phyloP scores from a whole-genome alignment of 768 basidiomycete species.

The Sarcodon aspratus region DNA sequence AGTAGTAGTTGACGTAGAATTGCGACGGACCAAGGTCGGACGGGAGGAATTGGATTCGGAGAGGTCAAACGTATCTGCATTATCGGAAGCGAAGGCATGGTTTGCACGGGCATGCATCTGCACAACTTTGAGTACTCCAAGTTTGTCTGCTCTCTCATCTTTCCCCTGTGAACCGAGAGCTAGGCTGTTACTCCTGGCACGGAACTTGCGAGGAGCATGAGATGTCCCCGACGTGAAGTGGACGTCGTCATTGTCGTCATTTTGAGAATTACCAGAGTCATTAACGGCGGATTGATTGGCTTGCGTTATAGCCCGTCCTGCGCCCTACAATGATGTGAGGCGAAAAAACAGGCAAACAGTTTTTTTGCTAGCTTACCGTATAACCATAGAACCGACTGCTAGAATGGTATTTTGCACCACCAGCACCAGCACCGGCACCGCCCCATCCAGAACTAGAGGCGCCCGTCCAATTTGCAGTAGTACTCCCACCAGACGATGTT shows the following conservation, averaged over 20 bases:
- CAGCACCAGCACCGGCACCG: slow-evolving; percentile 51
- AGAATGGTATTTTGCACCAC: slow-evolving; percentile 60
- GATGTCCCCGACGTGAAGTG: slow-evolving; percentile 2
- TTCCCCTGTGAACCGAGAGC: slow-evolving; percentile 33
- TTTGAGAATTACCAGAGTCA: slow-evolving; percentile 32
- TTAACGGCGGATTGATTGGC: slow-evolving; percentile 50
- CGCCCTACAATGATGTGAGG: slow-evolving; percentile 30
- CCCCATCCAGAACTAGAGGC: slow-evolving; percentile 37
- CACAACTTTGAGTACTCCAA: slow-evolving; percentile 53
- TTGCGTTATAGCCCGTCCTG: slow-evolving; percentile 63
- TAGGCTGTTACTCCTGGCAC: slow-evolving; percentile 51
- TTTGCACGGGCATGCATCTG: slow-evolving; percentile 51
- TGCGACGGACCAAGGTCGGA: slow-evolving; percentile 18
- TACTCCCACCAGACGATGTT: slow-evolving; percentile 32
- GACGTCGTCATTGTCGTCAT: slow-evolving; percentile 53
- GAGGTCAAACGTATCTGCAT: slow-evolving; percentile 3
- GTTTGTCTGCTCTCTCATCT: slow-evolving; percentile 23
- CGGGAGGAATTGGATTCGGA: slow-evolving; percentile 3
- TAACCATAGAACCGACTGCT: slow-evolving; percentile 68
- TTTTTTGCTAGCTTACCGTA: slow-evolving; percentile 34
- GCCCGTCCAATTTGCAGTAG: slow-evolving; percentile 26
- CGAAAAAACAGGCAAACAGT: slow-evolving; percentile 4
- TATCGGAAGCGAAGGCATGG: slow-evolving; percentile 37
- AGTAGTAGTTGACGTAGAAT: slow-evolving; percentile 10
- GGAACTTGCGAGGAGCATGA: slow-evolving; percentile 17